phyloP scores from a whole-genome alignment of 148 eudicot species.

The Salicornia ramosissima region DNA sequence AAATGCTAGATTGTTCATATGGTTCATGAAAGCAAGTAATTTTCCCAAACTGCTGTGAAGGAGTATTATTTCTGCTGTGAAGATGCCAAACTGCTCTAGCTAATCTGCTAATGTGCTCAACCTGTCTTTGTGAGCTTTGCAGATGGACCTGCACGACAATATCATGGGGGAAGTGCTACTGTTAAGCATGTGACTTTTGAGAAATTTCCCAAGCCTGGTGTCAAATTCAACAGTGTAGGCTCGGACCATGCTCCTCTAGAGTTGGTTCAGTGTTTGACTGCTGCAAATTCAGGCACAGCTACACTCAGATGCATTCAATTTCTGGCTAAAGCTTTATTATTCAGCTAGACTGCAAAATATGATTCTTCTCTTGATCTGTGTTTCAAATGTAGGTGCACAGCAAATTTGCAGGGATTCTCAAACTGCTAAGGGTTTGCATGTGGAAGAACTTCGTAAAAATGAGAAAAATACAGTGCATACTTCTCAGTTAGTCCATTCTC shows the following conservation, averaged over 20 bases:
- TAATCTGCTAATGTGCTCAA: background rate
- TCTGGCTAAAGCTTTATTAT: background rate
- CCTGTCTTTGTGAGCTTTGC: background rate
- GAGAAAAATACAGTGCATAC: background rate
- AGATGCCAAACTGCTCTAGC: background rate
- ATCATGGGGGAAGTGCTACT: background rate
- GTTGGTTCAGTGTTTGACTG: constrained; percentile 8
- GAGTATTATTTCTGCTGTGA: background rate
- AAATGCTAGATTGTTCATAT: background rate
- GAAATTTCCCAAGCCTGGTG: constrained; percentile 5
- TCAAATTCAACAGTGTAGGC: background rate
- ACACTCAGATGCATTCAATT: background rate
- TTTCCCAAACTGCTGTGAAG: background rate
- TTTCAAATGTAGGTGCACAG: constrained; percentile 13
- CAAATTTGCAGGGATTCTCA: background rate
- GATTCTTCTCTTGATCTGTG: constrained; percentile 4
- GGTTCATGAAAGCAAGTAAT: background rate
- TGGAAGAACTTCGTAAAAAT: background rate
- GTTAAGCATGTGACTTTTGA: constrained; percentile 8
- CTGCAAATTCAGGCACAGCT: constrained; percentile 12
- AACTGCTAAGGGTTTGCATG: background rate
- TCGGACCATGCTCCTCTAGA: background rate
- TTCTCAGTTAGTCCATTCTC: constrained; percentile 3
- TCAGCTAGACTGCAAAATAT: constrained; percentile 4
- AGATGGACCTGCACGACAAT: background rate